Evolutionary conservation across 2,329 filamentous ascomycete species (phyloP), one percentile per base, ranked within the genome.

Genomic region (Fusarium succisae): DNA sequence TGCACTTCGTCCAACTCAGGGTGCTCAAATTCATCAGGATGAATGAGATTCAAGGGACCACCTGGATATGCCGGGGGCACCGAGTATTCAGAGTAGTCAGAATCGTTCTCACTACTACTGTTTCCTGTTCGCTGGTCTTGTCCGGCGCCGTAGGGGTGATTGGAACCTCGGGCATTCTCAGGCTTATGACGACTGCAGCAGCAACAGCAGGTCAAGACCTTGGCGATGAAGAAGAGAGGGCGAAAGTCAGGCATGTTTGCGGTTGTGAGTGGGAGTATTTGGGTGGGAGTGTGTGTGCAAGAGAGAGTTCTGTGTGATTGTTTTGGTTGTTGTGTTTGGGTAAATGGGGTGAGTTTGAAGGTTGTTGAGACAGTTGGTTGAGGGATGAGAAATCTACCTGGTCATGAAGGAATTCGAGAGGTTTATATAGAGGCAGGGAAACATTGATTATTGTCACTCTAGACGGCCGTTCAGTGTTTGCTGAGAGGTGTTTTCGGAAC

Each of bases 231-330:
- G 37, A 76, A 65, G 10, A 76, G 38, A 1, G n/a, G 63, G 14
- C 73, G 73, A 12, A 76, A 76, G 43, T 76, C 67, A 8, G 73
- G 73, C 73, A 76, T 76, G 3, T 28, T 53, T 30, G 18, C 7
- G 41, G 11, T 18, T 26, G 9, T 37, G 48, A 26, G 9, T 20
- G 3, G 8, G 8, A 6, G 4, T 53, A 22, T 10, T 15, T 28
- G 10, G 14, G 37, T 24, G 12, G 5, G 18, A 38, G 12, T 38
- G 20, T 18, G 15, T 28, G 15, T 32, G 13, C 3, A 26, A 26
- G 10, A 24, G 51, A 2, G 35, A 13, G 8, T 1, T 20, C 24
- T 54, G 51, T 54, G 24, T n/a, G 20, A 22, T 54, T 39, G 50
- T 38, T 9, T 26, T 22, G 35, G 7, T 37, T 35, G 55, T 26